A percentile compares a stretch with the other conserved stretches of the same genome.
phyloP scores from a whole-genome alignment of 2,329 filamentous ascomycete genomes.

The Arachnomyces sp. region DNA sequence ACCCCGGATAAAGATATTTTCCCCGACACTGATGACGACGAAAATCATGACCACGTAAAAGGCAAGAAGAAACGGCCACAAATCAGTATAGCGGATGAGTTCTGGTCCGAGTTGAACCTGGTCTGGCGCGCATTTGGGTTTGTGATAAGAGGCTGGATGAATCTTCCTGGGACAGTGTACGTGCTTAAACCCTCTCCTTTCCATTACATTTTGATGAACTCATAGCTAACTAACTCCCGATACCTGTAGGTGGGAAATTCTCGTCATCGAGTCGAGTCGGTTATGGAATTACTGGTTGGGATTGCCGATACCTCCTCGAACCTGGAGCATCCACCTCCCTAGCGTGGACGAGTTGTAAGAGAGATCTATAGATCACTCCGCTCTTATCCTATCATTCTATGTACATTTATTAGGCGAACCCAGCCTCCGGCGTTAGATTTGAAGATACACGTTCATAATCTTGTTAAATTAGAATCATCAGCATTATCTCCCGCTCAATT shows the following conservation, averaged over 20 bases:
- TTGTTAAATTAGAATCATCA: too few relatives aligned
- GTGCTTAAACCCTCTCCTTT: conserved; percentile 29
- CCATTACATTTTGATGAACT: conserved; percentile 1
- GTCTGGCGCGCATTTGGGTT: conserved; percentile 58
- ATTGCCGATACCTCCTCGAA: conserved; percentile 49
- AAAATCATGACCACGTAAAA: conserved; percentile 20
- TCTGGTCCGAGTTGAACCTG: conserved; percentile 57
- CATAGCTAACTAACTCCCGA: conserved; percentile 10
- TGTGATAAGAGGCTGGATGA: conserved; percentile 63
- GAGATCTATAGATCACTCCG: not conserved
- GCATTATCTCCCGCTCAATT: too few relatives aligned
- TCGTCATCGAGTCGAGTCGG: conserved; percentile 46
- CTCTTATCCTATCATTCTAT: not conserved
- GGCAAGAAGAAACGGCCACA: conserved; percentile 16
- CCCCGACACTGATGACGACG: conserved; percentile 37
- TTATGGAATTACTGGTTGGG: conserved; percentile 58
- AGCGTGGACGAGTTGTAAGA: conserved; percentile 36
- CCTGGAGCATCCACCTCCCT: conserved; percentile 48
- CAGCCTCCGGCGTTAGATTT: too few relatives aligned
- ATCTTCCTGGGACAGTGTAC: conserved; percentile 63
- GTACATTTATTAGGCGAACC: too few relatives aligned
- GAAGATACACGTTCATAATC: too few relatives aligned
- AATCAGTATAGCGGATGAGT: conserved; percentile 47
- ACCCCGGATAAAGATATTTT: not conserved
- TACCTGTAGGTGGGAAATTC: conserved; percentile 42